phyloP scores from a whole-genome alignment of 164 flowering plant genomes.

The Magnolia changhungtana region DNA sequence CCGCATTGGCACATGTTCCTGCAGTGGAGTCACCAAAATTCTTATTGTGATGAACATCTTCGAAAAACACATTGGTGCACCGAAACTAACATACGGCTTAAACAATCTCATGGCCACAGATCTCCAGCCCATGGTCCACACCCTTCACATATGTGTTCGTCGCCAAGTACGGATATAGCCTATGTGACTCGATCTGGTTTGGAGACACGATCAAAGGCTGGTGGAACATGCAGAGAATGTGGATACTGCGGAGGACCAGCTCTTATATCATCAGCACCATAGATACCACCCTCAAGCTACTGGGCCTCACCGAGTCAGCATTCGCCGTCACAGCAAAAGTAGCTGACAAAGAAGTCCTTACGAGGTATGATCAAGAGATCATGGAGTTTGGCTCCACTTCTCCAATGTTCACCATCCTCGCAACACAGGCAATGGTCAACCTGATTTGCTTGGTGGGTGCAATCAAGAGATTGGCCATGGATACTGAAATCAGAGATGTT shows the following conservation, averaged over 20 bases:
- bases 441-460: constrained; percentile 38
- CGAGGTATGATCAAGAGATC: constrained; percentile 51
- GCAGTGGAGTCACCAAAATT: too few species aligned
- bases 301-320: constrained; percentile 35
- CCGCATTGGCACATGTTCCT: too few species aligned
- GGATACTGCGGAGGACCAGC: constrained; percentile 57
- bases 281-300: constrained; percentile 37
- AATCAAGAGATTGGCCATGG: constrained; percentile 8
- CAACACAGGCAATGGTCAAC: constrained; percentile 60
- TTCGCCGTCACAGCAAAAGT: constrained; percentile 58
- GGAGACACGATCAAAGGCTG: constrained; percentile 57
- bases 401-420: constrained; percentile 47
- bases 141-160: constrained; percentile 52
- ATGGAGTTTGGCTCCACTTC: constrained; percentile 69
- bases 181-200: constrained; percentile 38
- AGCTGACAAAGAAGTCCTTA: constrained; percentile 38
- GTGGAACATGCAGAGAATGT: constrained; percentile 71
- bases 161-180: constrained; percentile 24
- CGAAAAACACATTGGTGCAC: not conserved
- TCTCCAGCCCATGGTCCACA: constrained; percentile 59
- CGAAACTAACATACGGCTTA: not conserved
- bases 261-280: constrained; percentile 51
- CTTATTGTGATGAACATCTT: too few species aligned
- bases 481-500: not conserved
- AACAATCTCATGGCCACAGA: constrained; percentile 26